Conservation (phyloP, 768 basidiomycete species). For the Cantharellus anzutake region DNA sequence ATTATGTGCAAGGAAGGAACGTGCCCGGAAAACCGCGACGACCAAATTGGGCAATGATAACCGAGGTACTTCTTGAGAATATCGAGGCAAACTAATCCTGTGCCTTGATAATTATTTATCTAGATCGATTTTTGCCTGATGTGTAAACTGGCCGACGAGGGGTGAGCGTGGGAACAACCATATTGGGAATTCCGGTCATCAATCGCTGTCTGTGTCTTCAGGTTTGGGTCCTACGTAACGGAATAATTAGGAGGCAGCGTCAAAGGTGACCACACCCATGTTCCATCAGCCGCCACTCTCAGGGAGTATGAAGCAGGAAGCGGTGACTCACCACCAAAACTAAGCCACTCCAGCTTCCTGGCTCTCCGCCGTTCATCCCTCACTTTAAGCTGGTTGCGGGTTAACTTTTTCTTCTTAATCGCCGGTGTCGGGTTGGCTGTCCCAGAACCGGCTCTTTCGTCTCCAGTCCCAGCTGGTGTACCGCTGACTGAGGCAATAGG, state of each 20-base stretch:
- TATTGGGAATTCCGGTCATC: neutral
- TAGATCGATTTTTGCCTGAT: too few species aligned
- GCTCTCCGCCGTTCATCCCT: conserved; percentile 68
- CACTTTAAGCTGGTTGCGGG: conserved; percentile 77
- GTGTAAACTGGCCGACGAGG: too few species aligned
- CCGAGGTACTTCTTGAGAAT: too few species aligned
- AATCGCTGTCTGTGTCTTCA: conserved; percentile 62
- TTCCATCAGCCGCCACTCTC: neutral
- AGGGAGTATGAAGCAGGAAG: neutral
- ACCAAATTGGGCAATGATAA: too few species aligned
- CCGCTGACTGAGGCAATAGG: conserved; percentile 48
- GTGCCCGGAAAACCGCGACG: too few species aligned
- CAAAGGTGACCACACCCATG: neutral
- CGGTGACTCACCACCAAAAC: conserved; percentile 36
- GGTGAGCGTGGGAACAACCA: too few species aligned
- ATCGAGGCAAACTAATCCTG: too few species aligned
- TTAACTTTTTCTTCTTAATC: conserved; percentile 80
- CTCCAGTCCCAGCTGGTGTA: conserved; percentile 67
- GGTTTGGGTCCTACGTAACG: conserved; percentile 29
- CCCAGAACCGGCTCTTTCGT: conserved; percentile 29
- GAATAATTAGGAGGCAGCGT: neutral
- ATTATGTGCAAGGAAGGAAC: too few species aligned
- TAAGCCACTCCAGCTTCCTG: conserved; percentile 70
- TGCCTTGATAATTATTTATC: too few species aligned
- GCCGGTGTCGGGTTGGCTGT: conserved; percentile 12